Base-by-base conservation (phyloP, 495 filamentous ascomycete species). In the Trichocladium uniseriatum region DNA sequence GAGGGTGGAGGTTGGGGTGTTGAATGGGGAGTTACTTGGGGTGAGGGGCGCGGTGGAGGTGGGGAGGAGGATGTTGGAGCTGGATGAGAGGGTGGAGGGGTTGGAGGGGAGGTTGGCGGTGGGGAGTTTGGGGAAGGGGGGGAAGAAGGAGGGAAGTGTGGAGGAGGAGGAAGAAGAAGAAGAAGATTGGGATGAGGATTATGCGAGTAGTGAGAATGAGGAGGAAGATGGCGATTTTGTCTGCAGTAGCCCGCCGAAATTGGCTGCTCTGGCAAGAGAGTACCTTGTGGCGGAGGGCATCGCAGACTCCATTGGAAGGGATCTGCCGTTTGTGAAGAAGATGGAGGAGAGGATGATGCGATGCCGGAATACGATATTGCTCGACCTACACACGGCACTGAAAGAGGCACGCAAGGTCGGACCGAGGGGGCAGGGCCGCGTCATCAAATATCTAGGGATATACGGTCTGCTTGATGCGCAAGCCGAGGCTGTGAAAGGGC, bases 331-430 rank as follows among this genome's bases (percentile, higher is more conserved):
- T 38, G 62, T 74, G 24, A 72, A 66, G 47, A 78, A 77, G 40
- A 74, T 71, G 55, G 79, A 79, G 3, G 80, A 79, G 27, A 74
- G 78, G 48, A 60, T 73, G 45, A 54, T 36, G 6, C 59, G 68
- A 39, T 73, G 68, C 52, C 66, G 81, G 53, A 85, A 87, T 36
- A 94, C 89, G 0, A 71, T 97, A 37, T 63, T 97, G 15, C 68
- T 96, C 31, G 91, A 97, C 64, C 69, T 98, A 22, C 82, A 77
- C 47, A 83, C 80, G 2, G 87, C 89, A 1, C 65, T 94, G 38
- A 86, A 86, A 59, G 85, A 90, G 61, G 79, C 81, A 1, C 79
- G 73, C 19, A 69, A 67, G 35, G 70, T 75, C 0, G 79, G 77
- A 2, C 59, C 66, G 0, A 70, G 62, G 37, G 79, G 80, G 0